Evolutionary conservation across 345 rosid genomes (phyloP).

Genomic region (Citrus sinensis): DNA sequence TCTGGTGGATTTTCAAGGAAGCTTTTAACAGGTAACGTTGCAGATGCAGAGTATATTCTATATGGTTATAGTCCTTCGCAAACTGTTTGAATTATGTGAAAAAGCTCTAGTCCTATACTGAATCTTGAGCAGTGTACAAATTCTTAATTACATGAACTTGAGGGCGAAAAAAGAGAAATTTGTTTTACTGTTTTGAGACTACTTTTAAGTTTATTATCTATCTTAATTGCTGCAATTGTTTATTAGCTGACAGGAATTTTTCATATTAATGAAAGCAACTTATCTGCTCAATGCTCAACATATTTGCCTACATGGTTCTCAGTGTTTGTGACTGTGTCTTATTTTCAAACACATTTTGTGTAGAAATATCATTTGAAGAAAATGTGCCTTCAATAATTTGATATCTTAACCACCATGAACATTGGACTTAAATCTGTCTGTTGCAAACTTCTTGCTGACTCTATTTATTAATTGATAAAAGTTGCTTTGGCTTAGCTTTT

Average conservation of each 20-base stretch:
- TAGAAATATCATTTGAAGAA: background rate
- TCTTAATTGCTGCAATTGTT: background rate
- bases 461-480: background rate
- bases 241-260: background rate
- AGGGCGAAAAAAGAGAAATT: no score
- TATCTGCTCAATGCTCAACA: background rate
- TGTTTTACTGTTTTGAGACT: background rate
- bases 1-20: constrained; percentile 14
- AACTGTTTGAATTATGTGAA: constrained; percentile 2
- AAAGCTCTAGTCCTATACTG: background rate
- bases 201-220: background rate
- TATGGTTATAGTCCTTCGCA: background rate
- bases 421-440: background rate
- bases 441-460: background rate
- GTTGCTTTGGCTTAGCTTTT: background rate
- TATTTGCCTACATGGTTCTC: background rate
- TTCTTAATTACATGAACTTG: background rate
- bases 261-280: background rate
- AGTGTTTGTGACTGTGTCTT: background rate
- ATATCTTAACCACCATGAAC: background rate
- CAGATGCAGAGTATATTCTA: constrained; percentile 2
- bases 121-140: background rate
- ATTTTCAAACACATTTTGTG: background rate
- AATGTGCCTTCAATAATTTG: background rate
- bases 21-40: constrained; percentile 26